Evolutionary conservation across 805 yeast genomes (phyloP).

Genomic region (Lachancea cidri): DNA sequence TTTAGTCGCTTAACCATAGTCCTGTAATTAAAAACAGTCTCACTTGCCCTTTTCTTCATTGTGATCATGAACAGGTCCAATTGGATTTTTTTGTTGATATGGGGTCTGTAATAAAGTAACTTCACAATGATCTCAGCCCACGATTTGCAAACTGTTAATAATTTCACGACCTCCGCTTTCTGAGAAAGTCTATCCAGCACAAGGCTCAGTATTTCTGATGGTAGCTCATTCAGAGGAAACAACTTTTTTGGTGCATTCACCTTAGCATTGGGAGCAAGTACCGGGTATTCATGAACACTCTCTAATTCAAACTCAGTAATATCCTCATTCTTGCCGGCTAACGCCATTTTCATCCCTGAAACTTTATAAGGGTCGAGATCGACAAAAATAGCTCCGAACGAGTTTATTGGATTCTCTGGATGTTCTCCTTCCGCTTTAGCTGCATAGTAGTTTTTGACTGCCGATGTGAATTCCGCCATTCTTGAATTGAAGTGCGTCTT

Average conservation of each 20-base stretch:
- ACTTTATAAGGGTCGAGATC: conserved; percentile 20
- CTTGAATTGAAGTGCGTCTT: conserved; percentile 20
- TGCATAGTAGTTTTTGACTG: conserved; percentile 19
- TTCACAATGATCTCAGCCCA: conserved; percentile 79
- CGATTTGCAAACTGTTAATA: conserved; percentile 69
- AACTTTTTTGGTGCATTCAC: conserved; percentile 4
- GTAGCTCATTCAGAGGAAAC: conserved; percentile 35
- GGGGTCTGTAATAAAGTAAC: conserved; percentile 83
- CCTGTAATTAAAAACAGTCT: conserved; percentile 63
- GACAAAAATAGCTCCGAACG: conserved; percentile 13
- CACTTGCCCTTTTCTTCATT: conserved; percentile 22
- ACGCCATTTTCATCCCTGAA: conserved; percentile 11
- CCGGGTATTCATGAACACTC: conserved; percentile 2
- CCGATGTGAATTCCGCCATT: conserved; percentile 26
- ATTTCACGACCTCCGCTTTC: conserved; percentile 51
- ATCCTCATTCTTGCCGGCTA: conserved; percentile 7
- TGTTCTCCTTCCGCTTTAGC: conserved; percentile 15
- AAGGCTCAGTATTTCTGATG: conserved; percentile 55
- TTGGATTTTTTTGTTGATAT: conserved; percentile 53
- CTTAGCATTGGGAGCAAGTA: conserved; percentile 1
- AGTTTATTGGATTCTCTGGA: conserved; percentile 21
- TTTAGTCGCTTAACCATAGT: conserved; percentile 73
- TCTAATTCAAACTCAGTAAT: neutral
- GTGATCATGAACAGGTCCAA: conserved; percentile 37
- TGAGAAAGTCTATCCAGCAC: conserved; percentile 61